Evolutionary conservation across 2,329 filamentous ascomycete genomes (phyloP), one percentile per base, ranked within the genome.

Genomic region (Pyrenophora seminiperda): DNA sequence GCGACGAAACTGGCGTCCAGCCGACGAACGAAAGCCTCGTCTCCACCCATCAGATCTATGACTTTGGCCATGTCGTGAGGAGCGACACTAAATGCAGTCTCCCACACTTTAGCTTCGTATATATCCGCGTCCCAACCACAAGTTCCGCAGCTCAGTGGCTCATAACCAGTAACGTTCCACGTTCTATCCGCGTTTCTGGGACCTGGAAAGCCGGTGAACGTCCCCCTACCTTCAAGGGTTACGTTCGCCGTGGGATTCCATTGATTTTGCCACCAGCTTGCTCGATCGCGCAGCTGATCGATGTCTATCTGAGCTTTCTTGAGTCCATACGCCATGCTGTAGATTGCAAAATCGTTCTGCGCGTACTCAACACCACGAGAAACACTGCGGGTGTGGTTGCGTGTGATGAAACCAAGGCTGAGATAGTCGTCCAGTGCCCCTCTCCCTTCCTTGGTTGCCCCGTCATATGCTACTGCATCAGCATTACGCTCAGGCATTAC

Each of bases 81-180:
- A 0, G 74, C 73, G 47, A 69, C 47, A 30, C 47, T 75, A 44
- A 88, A 90, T 2, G 82, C 82, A 61, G 90, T 90, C 47, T 89
- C 81, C 87, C 87, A 91, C 2, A 83, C 76, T 47, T 81, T 84
- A 39, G 83, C 84, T 68, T 90, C 87, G 57, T 86, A 90, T 0
- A 86, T 89, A 47, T 63, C 30, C 54, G 47, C n/a, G 34, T 59
- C 44, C 62, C 63, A 44, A 54, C 49, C n/a, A 34, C 55, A 52
- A 47, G 40, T 15, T 19, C 53, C 60, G 24, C 54, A 59, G 18
- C 54, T 58, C 3, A 66, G 49, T 1, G 87, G 86, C 57, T 90
- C 80, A 62, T 89, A 86, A 42, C 74, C 82, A 9, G 78, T 83
- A 81, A 83, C 88, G 13, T 44, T 49, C 39, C 47, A 49, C 0